Conservation (phyloP, 1,284 basidiomycete genomes). For the Hypsizygus ulmarius region DNA sequence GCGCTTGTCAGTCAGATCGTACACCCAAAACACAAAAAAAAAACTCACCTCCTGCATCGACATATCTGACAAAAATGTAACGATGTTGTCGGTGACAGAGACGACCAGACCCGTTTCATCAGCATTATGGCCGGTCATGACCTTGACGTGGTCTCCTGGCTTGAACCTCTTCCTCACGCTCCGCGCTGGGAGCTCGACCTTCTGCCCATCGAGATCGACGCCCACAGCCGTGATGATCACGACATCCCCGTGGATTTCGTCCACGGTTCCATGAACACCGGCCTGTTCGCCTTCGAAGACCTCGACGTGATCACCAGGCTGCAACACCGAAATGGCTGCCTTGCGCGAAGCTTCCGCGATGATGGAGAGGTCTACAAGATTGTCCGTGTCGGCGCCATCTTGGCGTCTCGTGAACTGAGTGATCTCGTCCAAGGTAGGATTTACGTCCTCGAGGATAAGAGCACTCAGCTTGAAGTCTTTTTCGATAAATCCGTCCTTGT, state of each 20-base stretch:
- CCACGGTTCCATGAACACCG: constrained; percentile 90
- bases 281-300: constrained; percentile 97
- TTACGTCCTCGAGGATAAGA: constrained; percentile 85
- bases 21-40: neutral
- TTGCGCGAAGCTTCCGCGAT: constrained; percentile 89
- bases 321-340: constrained; percentile 85
- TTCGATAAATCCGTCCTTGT: constrained; percentile 92
- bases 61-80: constrained; percentile 98
- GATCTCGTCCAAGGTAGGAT: constrained; percentile 96
- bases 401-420: constrained; percentile 80
- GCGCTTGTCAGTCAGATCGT: constrained; percentile 4
- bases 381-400: constrained; percentile 61
- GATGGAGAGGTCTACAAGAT: constrained; percentile 71
- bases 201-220: constrained; percentile 80
- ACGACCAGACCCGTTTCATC: constrained; percentile 97
- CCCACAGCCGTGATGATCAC: constrained; percentile 83
- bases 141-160: constrained; percentile 98
- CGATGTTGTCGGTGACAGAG: constrained; percentile 85
- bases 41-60: constrained; percentile 82
- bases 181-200: constrained; percentile 83
- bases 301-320: constrained; percentile 96
- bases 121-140: constrained; percentile 91
- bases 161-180: constrained; percentile 95
- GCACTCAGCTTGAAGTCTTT: constrained; percentile 90
- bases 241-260: constrained; percentile 85